phyloP scores from a whole-genome alignment of 2,329 filamentous ascomycete genomes.

The Curvularia verruculosa region DNA sequence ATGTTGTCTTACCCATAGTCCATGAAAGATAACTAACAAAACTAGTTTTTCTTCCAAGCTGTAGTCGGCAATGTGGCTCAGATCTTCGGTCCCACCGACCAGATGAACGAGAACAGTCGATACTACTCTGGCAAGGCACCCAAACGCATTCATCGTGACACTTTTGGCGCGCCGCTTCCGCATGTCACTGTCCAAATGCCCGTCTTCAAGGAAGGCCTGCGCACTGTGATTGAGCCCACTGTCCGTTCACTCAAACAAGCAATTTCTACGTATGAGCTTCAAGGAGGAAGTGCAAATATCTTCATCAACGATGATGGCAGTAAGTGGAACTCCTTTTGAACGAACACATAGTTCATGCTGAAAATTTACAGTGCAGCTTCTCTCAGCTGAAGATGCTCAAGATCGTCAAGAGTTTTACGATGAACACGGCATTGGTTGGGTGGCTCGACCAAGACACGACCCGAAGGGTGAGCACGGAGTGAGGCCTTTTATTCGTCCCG shows the following conservation, averaged over 20 bases:
- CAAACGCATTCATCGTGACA: conserved; percentile 59
- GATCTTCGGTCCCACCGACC: conserved; percentile 77
- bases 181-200: conserved; percentile 81
- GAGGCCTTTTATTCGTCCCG: conserved; percentile 34
- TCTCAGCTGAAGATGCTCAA: conserved; percentile 55
- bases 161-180: conserved; percentile 61
- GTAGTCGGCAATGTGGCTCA: conserved; percentile 40
- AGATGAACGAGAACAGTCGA: conserved; percentile 77
- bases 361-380: conserved; percentile 57
- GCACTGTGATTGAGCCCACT: conserved; percentile 75
- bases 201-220: conserved; percentile 84
- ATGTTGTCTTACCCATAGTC: conserved; percentile 18
- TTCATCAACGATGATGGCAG: conserved; percentile 72
- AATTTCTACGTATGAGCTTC: conserved; percentile 58
- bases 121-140: conserved; percentile 72
- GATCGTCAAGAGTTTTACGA: conserved; percentile 57
- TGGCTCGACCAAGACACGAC: conserved; percentile 54
- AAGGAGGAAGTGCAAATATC: conserved; percentile 70
- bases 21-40: conserved; percentile 6
- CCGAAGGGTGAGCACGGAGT: conserved; percentile 27
- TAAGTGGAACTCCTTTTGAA: conserved; percentile 1
- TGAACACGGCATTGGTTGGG: conserved; percentile 59
- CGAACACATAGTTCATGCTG: not conserved
- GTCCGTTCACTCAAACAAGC: conserved; percentile 77
- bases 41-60: conserved; percentile 43